Conservation (phyloP, 176 grass and related monocot species). For the Hyparrhenia diplandra region DNA sequence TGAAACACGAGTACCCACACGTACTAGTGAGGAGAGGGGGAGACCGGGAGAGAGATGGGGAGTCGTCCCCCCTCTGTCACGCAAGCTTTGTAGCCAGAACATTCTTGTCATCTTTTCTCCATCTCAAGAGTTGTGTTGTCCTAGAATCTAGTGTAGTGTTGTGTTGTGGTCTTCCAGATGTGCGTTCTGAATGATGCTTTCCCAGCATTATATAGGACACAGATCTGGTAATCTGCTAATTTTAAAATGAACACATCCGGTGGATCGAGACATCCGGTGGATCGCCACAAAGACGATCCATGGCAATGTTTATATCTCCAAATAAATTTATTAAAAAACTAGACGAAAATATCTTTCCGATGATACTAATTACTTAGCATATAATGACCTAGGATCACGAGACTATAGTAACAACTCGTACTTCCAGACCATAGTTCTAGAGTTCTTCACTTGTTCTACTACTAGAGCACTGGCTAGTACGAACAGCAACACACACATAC, state of each 20-base stretch:
- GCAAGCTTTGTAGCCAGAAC: constrained; percentile 49
- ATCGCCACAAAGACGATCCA: constrained; percentile 28
- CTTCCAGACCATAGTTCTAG: constrained; percentile 27
- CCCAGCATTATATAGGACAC: background rate
- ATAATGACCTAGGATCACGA: constrained; percentile 55
- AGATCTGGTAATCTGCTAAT: constrained; percentile 15
- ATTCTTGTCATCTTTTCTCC: constrained; percentile 55
- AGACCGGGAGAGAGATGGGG: background rate
- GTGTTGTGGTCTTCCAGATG: constrained; percentile 42
- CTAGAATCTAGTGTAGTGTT: constrained; percentile 39
- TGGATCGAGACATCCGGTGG: too few species aligned
- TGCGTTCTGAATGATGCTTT: background rate
- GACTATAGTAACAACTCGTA: constrained; percentile 45
- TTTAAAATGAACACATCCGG: constrained; percentile 40
- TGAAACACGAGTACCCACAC: constrained; percentile 68
- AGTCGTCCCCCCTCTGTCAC: constrained; percentile 64
- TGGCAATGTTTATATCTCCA: constrained; percentile 20
- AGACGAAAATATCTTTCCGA: too few species aligned
- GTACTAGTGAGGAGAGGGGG: too few species aligned
- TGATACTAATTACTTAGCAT: too few species aligned
- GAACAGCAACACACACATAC: constrained; percentile 10
- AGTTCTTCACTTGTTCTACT: background rate
- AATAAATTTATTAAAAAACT: too few species aligned
- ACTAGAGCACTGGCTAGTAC: background rate
- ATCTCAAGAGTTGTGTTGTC: constrained; percentile 41